Percentiles rank a stretch among this genome's conserved stretches.
Conservation (phyloP, 2,329 filamentous ascomycete genomes). For the Venturiaceae sp. region DNA sequence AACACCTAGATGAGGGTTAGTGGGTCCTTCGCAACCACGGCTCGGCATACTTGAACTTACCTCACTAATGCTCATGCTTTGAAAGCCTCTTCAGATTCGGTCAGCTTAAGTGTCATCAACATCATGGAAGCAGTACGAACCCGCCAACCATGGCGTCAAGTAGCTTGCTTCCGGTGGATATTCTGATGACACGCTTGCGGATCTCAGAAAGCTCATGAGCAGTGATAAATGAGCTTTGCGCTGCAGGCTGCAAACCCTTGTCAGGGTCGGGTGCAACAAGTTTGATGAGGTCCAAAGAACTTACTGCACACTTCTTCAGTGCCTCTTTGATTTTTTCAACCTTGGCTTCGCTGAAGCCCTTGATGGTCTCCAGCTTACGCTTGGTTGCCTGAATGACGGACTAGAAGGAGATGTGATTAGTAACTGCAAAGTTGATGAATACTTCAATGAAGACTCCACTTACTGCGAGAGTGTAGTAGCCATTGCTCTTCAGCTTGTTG, state of each 20-base stretch:
- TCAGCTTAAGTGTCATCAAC: background rate
- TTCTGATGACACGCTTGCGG: conserved; percentile 53
- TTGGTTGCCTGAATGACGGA: conserved; percentile 51
- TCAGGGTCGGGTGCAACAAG: background rate
- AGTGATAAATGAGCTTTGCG: conserved; percentile 53
- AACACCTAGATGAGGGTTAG: conserved; percentile 29
- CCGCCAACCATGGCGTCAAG: conserved; percentile 56
- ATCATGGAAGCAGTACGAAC: conserved; percentile 22
- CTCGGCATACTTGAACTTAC: conserved; percentile 10
- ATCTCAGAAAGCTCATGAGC: conserved; percentile 54
- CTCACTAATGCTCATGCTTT: conserved; percentile 61
- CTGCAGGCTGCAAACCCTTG: conserved; percentile 36
- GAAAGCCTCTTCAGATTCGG: conserved; percentile 45
- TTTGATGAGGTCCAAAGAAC: conserved; percentile 9
- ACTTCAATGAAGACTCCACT: conserved; percentile 11
- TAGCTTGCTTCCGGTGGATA: conserved; percentile 61
- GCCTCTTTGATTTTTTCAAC: conserved; percentile 64
- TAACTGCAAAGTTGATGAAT: background rate
- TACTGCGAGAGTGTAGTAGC: conserved; percentile 55
- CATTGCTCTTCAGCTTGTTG: conserved; percentile 52
- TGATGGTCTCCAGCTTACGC: conserved; percentile 54
- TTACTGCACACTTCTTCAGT: conserved; percentile 49
- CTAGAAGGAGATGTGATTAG: conserved; percentile 24
- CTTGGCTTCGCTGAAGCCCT: conserved; percentile 61
- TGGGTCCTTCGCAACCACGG: background rate